These are phyloP conservation scores for Paecilomyces niveus DNA, from an alignment of 2,329 filamentous ascomycete genomes.

Conservation along the genomic window DNA sequence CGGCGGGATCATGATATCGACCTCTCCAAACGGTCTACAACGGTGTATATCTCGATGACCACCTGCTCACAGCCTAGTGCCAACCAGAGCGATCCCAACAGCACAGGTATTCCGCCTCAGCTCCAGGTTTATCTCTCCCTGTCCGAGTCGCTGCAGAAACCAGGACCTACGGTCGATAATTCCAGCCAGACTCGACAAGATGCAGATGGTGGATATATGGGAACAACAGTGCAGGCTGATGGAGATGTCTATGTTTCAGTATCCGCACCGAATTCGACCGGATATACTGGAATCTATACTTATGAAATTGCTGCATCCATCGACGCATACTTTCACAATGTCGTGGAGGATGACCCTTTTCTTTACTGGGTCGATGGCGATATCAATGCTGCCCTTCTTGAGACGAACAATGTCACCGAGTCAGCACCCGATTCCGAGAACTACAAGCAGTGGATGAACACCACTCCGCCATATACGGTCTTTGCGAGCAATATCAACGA, in stretches of 20 bases:
- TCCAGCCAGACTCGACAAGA: conserved; percentile 34
- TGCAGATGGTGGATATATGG: conserved; percentile 64
- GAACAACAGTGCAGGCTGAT: conserved; percentile 54
- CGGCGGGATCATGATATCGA: conserved; percentile 8
- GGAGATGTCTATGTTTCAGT: conserved; percentile 71
- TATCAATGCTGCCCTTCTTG: conserved; percentile 66
- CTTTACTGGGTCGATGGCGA: conserved; percentile 83
- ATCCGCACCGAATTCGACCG: conserved; percentile 59
- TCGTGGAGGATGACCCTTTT: conserved; percentile 46
- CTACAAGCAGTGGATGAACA: conserved; percentile 49
- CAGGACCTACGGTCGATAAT: conserved; percentile 53
- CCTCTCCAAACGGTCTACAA: conserved; percentile 31
- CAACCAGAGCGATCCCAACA: conserved; percentile 39
- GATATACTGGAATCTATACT: conserved; percentile 62
- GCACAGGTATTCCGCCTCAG: conserved; percentile 54
- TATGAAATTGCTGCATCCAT: conserved; percentile 77
- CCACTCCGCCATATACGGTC: conserved; percentile 64
- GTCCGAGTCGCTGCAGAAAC: conserved; percentile 59
- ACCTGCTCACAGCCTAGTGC: conserved; percentile 70
- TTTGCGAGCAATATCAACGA: conserved; percentile 62
- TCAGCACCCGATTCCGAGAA: conserved; percentile 40
- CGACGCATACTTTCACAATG: conserved; percentile 66
- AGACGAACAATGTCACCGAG: conserved; percentile 61
- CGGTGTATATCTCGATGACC: conserved; percentile 76
- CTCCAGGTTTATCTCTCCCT: conserved; percentile 71